Evolutionary conservation across 2,329 filamentous ascomycete genomes (phyloP).

Genomic region (Aureobasidium leucospermi): DNA sequence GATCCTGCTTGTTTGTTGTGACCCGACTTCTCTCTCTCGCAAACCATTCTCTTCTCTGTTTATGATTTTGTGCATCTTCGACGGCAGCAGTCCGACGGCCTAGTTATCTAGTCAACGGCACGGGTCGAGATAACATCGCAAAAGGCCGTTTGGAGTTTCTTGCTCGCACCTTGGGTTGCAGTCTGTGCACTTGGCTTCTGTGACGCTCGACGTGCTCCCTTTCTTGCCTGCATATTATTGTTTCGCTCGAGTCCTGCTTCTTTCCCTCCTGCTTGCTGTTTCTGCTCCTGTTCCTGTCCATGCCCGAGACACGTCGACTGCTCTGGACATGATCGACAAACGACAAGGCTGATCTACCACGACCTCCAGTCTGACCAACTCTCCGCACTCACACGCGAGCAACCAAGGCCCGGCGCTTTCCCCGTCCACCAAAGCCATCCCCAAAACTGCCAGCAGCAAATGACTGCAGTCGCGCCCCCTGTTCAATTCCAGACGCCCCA

Average conservation of each 20-base stretch:
- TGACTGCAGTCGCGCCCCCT: conserved; percentile 62
- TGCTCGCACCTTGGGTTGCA: background rate
- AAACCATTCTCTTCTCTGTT: background rate
- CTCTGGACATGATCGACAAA: conserved; percentile 11
- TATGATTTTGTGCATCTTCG: background rate
- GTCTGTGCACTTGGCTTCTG: conserved; percentile 7
- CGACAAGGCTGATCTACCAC: conserved; percentile 6
- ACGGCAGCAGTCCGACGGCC: background rate
- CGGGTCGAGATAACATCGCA: background rate
- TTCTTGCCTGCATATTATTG: conserved; percentile 11
- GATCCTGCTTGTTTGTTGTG: conserved; percentile 6
- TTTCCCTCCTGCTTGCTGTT: too few species aligned
- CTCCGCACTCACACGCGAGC: conserved; percentile 10
- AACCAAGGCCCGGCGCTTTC: conserved; percentile 13
- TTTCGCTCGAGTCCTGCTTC: background rate
- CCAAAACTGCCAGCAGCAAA: conserved; percentile 27
- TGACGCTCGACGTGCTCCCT: conserved; percentile 12
- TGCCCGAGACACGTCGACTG: background rate
- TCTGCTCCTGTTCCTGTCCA: background rate
- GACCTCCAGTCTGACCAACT: background rate
- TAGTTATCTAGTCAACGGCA: background rate
- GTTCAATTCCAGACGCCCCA: conserved; percentile 53
- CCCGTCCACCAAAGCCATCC: conserved; percentile 6
- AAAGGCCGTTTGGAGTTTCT: background rate
- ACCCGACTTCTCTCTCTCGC: background rate